A percentile compares a stretch with the other conserved stretches of the same genome.
Conservation (phyloP, 2,329 filamentous ascomycete genomes). For the Elsinoe perseae region DNA sequence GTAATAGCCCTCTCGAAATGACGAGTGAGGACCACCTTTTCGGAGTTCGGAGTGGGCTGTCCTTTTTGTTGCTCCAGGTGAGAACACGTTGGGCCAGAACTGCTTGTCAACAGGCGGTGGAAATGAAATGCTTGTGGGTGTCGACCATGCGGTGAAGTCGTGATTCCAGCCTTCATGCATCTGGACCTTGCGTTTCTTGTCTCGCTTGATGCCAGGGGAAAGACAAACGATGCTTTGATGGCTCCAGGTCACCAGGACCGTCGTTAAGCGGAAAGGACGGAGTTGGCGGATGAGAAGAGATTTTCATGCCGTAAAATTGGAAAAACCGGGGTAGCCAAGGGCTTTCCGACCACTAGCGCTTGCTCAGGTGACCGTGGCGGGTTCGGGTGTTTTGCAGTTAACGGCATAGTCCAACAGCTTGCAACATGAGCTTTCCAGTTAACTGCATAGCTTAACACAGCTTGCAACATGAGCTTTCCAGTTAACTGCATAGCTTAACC, state of each 20-base stretch:
- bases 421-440: constrained; percentile 15
- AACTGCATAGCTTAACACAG: constrained; percentile 14
- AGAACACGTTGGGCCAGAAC: not conserved
- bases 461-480: constrained; percentile 14
- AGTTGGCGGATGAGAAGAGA: constrained; percentile 9
- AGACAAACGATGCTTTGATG: not conserved
- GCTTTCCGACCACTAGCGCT: not conserved
- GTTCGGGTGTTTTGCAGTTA: constrained; percentile 7
- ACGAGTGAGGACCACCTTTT: not conserved
- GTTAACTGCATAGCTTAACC: constrained; percentile 16
- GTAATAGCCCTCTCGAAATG: constrained; percentile 2
- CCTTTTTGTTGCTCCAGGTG: not conserved
- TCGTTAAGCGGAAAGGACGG: not conserved
- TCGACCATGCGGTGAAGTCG: not conserved
- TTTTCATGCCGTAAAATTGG: constrained; percentile 8
- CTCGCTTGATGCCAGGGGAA: not conserved
- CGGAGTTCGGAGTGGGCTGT: constrained; percentile 9
- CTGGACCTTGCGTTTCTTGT: not conserved
- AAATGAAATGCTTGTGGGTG: not conserved
- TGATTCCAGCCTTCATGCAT: not conserved
- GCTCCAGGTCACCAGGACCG: not conserved
- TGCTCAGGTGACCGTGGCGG: not conserved
- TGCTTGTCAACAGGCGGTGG: not conserved
- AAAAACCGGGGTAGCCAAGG: constrained; percentile 4
- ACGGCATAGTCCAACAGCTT: constrained; percentile 6